These are phyloP conservation scores for Rhynchospora pubera DNA, from an alignment of 176 grass and related monocot genomes.

Conservation along the genomic window DNA sequence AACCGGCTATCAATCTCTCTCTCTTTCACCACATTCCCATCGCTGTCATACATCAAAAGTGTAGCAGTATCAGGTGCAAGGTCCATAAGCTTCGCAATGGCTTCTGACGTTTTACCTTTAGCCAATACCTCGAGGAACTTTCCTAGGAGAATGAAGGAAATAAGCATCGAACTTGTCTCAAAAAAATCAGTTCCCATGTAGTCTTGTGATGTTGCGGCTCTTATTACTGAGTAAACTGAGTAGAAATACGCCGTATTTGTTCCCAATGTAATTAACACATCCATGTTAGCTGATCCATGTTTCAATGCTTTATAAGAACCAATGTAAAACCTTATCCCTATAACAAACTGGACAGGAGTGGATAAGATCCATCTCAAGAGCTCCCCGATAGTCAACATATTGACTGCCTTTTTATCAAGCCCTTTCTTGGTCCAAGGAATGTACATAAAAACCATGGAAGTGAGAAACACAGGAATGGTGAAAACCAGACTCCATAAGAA, in stretches of 20 bases:
- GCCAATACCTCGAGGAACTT: conserved; percentile 98
- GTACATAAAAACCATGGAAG: conserved; percentile 97
- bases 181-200: conserved; percentile 89
- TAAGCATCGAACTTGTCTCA: conserved; percentile 97
- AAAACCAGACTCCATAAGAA: conserved; percentile 88
- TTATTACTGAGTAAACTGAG: conserved; percentile 78
- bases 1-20: conserved; percentile 80
- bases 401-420: conserved; percentile 64
- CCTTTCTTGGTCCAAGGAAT: conserved; percentile 53
- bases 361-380: conserved; percentile 79
- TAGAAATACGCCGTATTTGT: conserved; percentile 91
- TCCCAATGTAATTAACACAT: conserved; percentile 92
- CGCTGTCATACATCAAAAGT: conserved; percentile 41
- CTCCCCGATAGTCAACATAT: conserved; percentile 78
- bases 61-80: conserved; percentile 75
- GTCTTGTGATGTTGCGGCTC: conserved; percentile 55
- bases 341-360: conserved; percentile 89
- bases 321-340: conserved; percentile 74
- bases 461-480: conserved; percentile 84
- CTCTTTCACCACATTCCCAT: conserved; percentile 60
- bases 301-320: conserved; percentile 77
- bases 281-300: conserved; percentile 87
- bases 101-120: conserved; percentile 92
- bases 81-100: conserved; percentile 93
- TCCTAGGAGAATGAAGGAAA: conserved; percentile 92